Evolutionary conservation across 805 yeast species (phyloP).

Genomic region (Candida ipomoeae): DNA sequence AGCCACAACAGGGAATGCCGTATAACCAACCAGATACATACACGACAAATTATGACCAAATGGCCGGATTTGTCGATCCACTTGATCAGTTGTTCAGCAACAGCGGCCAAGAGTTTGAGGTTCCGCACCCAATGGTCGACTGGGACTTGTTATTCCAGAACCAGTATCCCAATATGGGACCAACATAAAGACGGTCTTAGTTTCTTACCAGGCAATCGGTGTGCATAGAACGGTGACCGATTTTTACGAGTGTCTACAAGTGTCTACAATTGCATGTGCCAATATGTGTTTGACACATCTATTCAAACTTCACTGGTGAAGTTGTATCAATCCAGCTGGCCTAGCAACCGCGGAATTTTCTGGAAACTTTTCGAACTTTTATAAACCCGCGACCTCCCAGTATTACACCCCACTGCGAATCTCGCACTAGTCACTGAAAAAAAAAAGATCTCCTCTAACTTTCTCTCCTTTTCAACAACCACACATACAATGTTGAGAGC

Average conservation of each 20-base stretch:
- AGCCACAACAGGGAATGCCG: neutral
- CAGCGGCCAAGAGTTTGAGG: constrained; percentile 14
- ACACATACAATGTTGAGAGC: constrained; percentile 44
- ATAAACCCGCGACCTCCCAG: constrained; percentile 9
- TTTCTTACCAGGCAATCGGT: no score
- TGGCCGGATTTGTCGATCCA: constrained; percentile 1
- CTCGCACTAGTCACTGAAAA: neutral
- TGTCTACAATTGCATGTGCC: neutral
- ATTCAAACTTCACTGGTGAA: neutral
- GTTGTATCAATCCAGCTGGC: neutral
- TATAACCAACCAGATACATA: neutral
- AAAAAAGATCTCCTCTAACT: constrained; percentile 1
- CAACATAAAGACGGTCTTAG: neutral
- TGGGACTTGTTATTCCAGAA: constrained; percentile 14
- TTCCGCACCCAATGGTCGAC: constrained; percentile 6
- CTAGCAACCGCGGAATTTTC: constrained; percentile 12
- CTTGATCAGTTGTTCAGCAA: constrained; percentile 13
- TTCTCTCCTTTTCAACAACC: neutral
- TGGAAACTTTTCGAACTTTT: constrained; percentile 15
- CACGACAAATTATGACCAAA: neutral
- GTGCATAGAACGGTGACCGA: no score
- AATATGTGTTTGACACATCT: no score
- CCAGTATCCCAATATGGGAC: constrained; percentile 1
- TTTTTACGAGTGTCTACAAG: neutral
- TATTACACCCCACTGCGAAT: constrained; percentile 4